Base-by-base conservation (phyloP, 768 basidiomycete species). In the Pleurotus djamor region DNA sequence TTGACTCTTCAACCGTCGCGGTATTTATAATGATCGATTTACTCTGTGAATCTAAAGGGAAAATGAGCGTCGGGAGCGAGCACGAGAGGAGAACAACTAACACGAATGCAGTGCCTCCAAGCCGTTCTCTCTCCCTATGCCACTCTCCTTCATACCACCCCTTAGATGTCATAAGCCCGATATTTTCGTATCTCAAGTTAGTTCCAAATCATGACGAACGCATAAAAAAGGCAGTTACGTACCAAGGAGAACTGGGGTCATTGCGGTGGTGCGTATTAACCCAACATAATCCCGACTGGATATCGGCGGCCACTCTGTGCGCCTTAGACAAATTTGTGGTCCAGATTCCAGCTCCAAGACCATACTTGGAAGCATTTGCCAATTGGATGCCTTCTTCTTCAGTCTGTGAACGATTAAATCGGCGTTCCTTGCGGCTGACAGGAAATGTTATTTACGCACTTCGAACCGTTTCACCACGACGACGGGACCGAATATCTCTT, bases 141-240 rank as follows among this genome's bases (percentile, higher is more conserved):
- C 92, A 65, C 92, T 94, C 63, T 89, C 88, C 69, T 94, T 93
- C 91, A 93, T 91, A 5, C 92, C 92, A 16, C 92, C 92, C 91
- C 90, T 90, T 61, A n/a, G 38, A 48, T 28, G 5, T 47, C 34
- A 36, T 10, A 35, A 60, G 37, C 47, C 49, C 12, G 43, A 49
- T 35, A 2, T 28, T 28, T 28, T 28, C 21, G 21, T 28, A 28
- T 28, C 21, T 28, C 12, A 59, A 55, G 49, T 51, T 52, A 57
- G 44, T 43, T 17, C n/a, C 13, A 37, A 41, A 14, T 45, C 35
- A 10, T 21, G 12, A 32, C 4, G 16, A 17, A 54, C 10, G 12
- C 57, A 6, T 28, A 32, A 37, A 41, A 34, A 35, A 7, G 4
- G 34, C 9, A 6, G 17, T 34, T 38, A 68, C 81, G 41, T 67